These are phyloP conservation scores for Betula pendula DNA, from an alignment of 306 rosid species.

Conservation along the genomic window DNA sequence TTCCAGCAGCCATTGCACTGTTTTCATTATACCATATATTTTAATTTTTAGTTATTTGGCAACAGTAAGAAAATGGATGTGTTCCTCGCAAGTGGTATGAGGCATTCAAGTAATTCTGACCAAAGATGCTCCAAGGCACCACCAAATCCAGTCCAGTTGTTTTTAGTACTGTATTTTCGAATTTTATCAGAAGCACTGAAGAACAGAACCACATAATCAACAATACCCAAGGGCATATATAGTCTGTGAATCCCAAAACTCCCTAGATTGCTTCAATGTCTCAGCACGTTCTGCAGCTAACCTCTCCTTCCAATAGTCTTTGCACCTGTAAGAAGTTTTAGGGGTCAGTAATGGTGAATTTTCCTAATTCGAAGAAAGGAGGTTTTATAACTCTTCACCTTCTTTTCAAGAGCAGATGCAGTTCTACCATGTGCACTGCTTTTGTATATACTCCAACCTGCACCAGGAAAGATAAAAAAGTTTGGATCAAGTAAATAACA, in stretches of 20 bases:
- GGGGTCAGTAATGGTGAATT: slow-evolving; percentile 16
- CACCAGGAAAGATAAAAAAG: slow-evolving; percentile 17
- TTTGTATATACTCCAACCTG: slow-evolving; percentile 70
- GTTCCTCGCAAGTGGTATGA: background rate
- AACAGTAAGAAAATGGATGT: background rate
- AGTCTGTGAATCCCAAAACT: slow-evolving; percentile 67
- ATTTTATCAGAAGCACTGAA: background rate
- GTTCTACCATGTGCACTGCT: slow-evolving; percentile 70
- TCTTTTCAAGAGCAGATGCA: slow-evolving; percentile 70
- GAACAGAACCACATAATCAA: slow-evolving; percentile 22
- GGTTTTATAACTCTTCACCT: slow-evolving; percentile 45
- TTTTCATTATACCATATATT: background rate
- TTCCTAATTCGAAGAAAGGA: slow-evolving; percentile 11
- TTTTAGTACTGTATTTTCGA: background rate
- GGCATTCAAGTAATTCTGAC: background rate
- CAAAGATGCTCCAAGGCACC: background rate
- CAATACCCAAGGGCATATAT: slow-evolving; percentile 48
- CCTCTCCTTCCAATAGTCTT: slow-evolving; percentile 72
- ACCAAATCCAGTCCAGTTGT: background rate
- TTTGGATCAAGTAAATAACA: background rate
- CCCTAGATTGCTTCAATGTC: slow-evolving; percentile 63
- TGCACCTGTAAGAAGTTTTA: slow-evolving; percentile 54
- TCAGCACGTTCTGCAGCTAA: slow-evolving; percentile 46
- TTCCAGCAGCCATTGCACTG: background rate
- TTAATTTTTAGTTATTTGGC: background rate